Evolutionary conservation across 1,284 basidiomycete genomes (phyloP).

Genomic region (Wallemia mellicola): DNA sequence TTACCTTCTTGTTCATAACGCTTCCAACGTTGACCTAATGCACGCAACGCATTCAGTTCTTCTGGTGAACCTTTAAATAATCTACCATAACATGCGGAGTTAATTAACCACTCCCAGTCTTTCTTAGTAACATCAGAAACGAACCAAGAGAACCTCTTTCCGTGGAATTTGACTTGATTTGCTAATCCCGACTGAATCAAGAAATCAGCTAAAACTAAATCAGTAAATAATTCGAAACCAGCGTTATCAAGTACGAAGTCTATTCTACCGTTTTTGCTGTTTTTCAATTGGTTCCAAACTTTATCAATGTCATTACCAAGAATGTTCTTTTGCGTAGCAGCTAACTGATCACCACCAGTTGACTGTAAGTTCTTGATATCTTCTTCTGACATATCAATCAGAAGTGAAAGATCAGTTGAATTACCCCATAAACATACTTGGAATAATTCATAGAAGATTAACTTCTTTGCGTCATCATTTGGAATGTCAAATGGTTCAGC

Average conservation of each 20-base stretch:
- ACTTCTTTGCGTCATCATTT: conserved; percentile 40
- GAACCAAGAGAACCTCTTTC: conserved; percentile 61
- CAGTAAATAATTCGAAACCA: conserved; percentile 81
- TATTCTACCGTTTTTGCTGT: conserved; percentile 46
- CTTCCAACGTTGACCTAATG: conserved; percentile 75
- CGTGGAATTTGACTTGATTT: conserved; percentile 64
- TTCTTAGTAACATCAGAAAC: conserved; percentile 89
- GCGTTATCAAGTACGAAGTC: conserved; percentile 37
- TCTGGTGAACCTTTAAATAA: conserved; percentile 52
- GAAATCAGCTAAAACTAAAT: conserved; percentile 74
- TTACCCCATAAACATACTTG: conserved; percentile 79
- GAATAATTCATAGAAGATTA: conserved; percentile 54
- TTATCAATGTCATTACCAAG: conserved; percentile 50
- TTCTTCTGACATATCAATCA: conserved; percentile 97
- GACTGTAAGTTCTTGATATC: conserved; percentile 95
- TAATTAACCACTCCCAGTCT: conserved; percentile 84
- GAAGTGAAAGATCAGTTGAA: conserved; percentile 78
- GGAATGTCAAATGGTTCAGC: conserved; percentile 48
- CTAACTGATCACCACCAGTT: conserved; percentile 77
- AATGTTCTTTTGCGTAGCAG: conserved; percentile 87
- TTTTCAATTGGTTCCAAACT: conserved; percentile 54
- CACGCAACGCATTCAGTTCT: conserved; percentile 50
- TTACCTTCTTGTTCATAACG: conserved; percentile 77
- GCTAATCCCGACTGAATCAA: conserved; percentile 73
- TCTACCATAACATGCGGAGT: conserved; percentile 59